Evolutionary conservation across 2,329 filamentous ascomycete species (phyloP).

Genomic region (Lasiodiplodia sp.): DNA sequence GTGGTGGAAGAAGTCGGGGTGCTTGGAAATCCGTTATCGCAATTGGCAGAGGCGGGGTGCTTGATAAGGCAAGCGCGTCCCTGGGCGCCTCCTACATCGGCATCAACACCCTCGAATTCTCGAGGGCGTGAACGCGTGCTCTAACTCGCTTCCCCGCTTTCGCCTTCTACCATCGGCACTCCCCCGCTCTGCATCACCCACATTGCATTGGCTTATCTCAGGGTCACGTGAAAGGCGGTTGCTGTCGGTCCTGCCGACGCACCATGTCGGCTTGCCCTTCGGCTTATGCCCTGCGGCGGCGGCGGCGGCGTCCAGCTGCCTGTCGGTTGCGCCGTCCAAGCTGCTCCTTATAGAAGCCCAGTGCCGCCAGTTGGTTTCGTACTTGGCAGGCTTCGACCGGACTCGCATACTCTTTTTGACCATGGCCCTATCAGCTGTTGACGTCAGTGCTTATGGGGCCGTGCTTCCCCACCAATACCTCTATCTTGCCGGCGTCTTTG

Average conservation of each 20-base stretch:
- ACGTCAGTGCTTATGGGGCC: constrained; percentile 14
- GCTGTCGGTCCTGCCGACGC: constrained; percentile 17
- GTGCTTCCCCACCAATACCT: constrained; percentile 24
- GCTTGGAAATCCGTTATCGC: constrained; percentile 23
- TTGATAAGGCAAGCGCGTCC: constrained; percentile 3
- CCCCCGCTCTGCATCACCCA: constrained; percentile 15
- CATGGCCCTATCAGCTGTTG: constrained; percentile 15
- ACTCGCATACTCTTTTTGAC: constrained; percentile 9
- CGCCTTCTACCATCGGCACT: neutral
- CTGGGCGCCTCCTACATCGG: neutral
- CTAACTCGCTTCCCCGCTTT: constrained; percentile 4
- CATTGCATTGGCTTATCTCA: constrained; percentile 13
- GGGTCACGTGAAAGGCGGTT: neutral
- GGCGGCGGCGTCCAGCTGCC: neutral
- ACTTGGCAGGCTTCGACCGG: constrained; percentile 2
- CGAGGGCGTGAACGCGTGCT: neutral
- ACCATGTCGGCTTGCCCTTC: constrained; percentile 2
- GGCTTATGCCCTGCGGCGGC: neutral
- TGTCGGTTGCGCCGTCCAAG: constrained; percentile 16
- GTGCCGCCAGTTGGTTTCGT: neutral
- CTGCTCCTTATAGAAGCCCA: constrained; percentile 13
- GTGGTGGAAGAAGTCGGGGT: neutral
- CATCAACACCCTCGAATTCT: neutral
- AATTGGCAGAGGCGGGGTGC: constrained; percentile 18
- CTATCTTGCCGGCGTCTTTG: neutral